Evolutionary conservation across 208 protist species (phyloP).

Genomic region (Wallacemonas collosoma): DNA sequence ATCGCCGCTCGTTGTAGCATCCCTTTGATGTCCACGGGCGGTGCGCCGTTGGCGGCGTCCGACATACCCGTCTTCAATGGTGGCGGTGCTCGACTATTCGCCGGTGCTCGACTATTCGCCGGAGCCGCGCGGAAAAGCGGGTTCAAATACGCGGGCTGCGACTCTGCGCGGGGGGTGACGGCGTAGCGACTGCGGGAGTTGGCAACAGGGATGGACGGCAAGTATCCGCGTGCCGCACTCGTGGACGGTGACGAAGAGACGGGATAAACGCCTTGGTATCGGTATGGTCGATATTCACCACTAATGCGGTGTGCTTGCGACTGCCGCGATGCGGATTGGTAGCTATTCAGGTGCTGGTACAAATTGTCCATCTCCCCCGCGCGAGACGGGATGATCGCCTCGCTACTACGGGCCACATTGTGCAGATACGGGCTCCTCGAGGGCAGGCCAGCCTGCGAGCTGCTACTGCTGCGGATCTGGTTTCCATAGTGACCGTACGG

Average conservation of each 20-base stretch:
- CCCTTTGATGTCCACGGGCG: conserved; percentile 66
- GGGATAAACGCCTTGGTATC: neutral
- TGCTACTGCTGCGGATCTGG: conserved; percentile 11
- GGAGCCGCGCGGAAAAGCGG: conserved; percentile 41
- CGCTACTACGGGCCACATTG: conserved; percentile 3
- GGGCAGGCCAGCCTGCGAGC: neutral
- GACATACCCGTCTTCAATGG: conserved; percentile 17
- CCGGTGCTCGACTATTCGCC: neutral
- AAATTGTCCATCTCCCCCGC: conserved; percentile 31
- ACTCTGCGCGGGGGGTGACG: conserved; percentile 12
- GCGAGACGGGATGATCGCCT: conserved; percentile 15
- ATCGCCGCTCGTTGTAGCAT: conserved; percentile 78
- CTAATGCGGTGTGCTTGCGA: neutral
- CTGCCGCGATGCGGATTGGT: conserved; percentile 15
- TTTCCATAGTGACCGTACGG: conserved; percentile 7
- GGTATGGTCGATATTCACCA: conserved; percentile 2
- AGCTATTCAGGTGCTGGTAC: conserved; percentile 40
- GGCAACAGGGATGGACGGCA: conserved; percentile 1
- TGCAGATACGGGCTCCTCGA: conserved; percentile 4
- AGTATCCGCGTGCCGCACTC: conserved; percentile 15
- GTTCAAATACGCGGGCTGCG: conserved; percentile 28
- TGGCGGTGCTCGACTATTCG: conserved; percentile 1
- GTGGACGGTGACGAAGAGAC: neutral
- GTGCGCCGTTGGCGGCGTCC: conserved; percentile 18
- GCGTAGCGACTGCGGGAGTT: neutral